Percentiles rank a stretch among this genome's conserved stretches.
Evolutionary conservation across 2,329 filamentous ascomycete genomes (phyloP).

Genomic region (Pyrenochaeta sp.): DNA sequence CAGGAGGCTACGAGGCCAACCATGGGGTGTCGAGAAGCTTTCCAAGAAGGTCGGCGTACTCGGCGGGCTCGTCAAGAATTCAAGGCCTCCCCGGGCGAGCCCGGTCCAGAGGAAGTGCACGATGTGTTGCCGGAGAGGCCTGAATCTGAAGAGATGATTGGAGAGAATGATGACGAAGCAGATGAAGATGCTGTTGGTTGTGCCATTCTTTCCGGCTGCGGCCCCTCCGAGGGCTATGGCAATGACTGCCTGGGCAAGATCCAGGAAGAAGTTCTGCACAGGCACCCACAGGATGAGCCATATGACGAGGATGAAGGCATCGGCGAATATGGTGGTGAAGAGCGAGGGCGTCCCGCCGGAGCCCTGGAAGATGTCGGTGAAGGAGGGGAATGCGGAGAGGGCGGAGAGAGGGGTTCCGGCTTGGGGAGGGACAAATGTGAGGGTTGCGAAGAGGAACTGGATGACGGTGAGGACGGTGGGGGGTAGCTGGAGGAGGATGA

Average conservation of each 20-base stretch:
- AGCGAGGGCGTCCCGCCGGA: constrained; percentile 86
- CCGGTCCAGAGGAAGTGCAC: constrained; percentile 50
- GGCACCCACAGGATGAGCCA: constrained; percentile 91
- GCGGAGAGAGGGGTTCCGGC: constrained; percentile 78
- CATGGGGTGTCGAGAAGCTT: constrained; percentile 59
- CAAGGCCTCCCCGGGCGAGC: constrained; percentile 52
- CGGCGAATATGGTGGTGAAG: constrained; percentile 83
- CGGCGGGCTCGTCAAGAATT: constrained; percentile 50
- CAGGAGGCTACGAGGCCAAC: constrained; percentile 73
- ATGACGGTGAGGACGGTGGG: constrained; percentile 87
- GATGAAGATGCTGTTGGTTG: constrained; percentile 74
- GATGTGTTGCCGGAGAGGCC: constrained; percentile 56
- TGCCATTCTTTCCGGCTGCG: constrained; percentile 71
- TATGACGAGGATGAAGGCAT: constrained; percentile 80
- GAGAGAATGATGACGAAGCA: constrained; percentile 73
- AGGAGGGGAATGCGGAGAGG: constrained; percentile 76
- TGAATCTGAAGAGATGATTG: constrained; percentile 62
- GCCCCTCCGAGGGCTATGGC: constrained; percentile 89
- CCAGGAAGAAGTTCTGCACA: constrained; percentile 85
- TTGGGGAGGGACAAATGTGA: constrained; percentile 86
- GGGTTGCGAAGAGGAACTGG: constrained; percentile 89
- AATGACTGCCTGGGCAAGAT: constrained; percentile 92
- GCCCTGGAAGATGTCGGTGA: constrained; percentile 91
- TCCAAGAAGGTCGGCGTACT: constrained; percentile 45
- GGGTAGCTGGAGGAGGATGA: constrained; percentile 91